Base-by-base conservation (phyloP, 2,329 filamentous ascomycete species). In the Fusarium liriodendri region DNA sequence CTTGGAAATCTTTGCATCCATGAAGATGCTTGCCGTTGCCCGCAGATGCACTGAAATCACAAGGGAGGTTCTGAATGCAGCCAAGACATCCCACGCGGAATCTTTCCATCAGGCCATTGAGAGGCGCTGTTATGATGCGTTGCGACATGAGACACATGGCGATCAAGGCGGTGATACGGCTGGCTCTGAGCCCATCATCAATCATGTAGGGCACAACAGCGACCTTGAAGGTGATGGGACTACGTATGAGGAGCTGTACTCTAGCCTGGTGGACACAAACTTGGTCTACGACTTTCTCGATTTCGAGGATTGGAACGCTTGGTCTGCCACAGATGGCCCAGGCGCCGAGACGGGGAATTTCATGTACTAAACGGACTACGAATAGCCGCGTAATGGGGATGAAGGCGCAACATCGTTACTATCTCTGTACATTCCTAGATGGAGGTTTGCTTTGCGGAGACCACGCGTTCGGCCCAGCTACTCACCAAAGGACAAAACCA, bases 1-100 rank as follows among this genome's bases (percentile, higher is more conserved):
- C 40, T 22, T 68, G 16, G 66, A 65, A 22, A 65, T 68, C 16
- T 68, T 68, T 33, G 50, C 62, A 16, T 65, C 66, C 11, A 65
- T 68, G 66, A 57, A 68, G 22, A 37, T 63, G 9, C 45, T 68
- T n/a, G 54, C 62, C 16, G 62, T 68, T 9, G 66, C 66, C n/a
- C 62, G 66, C 7, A 45, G 35, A 47, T 68, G 66, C 20, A 68
- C 66, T 3, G 62, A 65, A 9, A 68, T 65, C 22, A 65, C 62
- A 1, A 65, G 64, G 13, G 66, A 68, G 32, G 55, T 68, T 22
- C 50, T 54, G 10, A n/a, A 54, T 14, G 50, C 50, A 2, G 50
- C 29, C 18, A 54, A 54, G 50, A 54, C 10, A 20, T 54, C 29
- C 29, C 29, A 54, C 14, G 6, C 13, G 29, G 29, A 33, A n/a